Conservation (phyloP, 371 early-diverging fungal species). For the Parasitella parasitica region DNA sequence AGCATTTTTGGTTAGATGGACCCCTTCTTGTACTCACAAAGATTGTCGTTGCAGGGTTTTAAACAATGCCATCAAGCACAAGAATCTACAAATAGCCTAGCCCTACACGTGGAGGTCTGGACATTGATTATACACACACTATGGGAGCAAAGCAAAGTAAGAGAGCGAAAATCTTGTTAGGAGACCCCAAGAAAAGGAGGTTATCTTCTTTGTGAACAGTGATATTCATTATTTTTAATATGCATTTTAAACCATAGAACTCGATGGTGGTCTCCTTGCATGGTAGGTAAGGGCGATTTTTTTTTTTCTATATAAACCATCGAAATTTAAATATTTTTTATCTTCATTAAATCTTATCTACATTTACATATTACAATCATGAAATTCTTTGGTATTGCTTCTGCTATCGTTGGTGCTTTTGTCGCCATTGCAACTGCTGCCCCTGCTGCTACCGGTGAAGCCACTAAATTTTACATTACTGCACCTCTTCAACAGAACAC, state of each 20-base stretch:
- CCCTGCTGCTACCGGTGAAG: background rate
- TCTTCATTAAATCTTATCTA: background rate
- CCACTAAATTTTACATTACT: background rate
- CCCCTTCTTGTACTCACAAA: too few species aligned
- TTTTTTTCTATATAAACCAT: background rate
- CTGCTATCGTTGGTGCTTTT: background rate
- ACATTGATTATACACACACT: background rate
- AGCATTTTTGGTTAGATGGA: too few species aligned
- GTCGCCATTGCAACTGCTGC: background rate
- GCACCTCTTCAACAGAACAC: background rate
- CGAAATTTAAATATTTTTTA: background rate
- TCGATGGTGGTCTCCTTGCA: background rate
- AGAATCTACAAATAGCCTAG: background rate
- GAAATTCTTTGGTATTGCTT: background rate
- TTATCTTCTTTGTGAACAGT: background rate
- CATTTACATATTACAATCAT: background rate
- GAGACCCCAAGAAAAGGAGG: background rate
- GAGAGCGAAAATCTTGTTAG: background rate
- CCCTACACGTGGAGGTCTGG: background rate
- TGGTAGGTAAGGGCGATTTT: background rate
- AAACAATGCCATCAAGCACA: background rate
- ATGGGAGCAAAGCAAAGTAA: background rate
- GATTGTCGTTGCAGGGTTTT: background rate
- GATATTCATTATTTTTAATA: background rate
- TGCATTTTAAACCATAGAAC: background rate